These are phyloP conservation scores for Ustilago curta DNA, from an alignment of 1,284 basidiomycete species.

Conservation along the genomic window DNA sequence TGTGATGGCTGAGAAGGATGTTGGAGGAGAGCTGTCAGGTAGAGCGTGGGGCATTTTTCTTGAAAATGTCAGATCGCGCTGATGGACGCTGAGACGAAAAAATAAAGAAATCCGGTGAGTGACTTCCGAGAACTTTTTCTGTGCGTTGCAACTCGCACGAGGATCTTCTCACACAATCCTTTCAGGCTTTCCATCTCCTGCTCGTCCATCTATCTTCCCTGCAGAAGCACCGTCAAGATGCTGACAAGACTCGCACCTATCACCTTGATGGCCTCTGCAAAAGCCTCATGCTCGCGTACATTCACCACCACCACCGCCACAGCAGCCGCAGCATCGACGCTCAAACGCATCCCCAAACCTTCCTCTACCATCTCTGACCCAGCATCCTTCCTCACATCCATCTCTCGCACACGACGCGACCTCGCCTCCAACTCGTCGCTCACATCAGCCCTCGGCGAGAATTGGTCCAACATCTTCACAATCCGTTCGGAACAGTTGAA, in stretches of 20 bases:
- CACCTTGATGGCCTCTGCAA: slow-evolving; percentile 8
- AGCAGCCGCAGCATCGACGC: slow-evolving; percentile 7
- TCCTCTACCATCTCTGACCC: slow-evolving; percentile 18
- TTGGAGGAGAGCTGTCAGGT: slow-evolving; percentile 2
- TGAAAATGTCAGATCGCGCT: background rate
- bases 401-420: slow-evolving; percentile 79
- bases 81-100: background rate
- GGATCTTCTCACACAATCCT: slow-evolving; percentile 13
- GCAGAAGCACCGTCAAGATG: slow-evolving; percentile 10
- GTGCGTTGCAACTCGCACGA: slow-evolving; percentile 11
- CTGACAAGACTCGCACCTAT: slow-evolving; percentile 14
- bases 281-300: slow-evolving; percentile 18
- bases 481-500: slow-evolving; percentile 75
- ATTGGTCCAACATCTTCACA: slow-evolving; percentile 79
- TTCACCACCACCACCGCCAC: slow-evolving; percentile 24
- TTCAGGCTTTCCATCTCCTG: background rate
- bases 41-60: background rate
- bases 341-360: slow-evolving; percentile 24
- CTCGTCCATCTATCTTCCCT: background rate
- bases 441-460: slow-evolving; percentile 69
- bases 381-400: slow-evolving; percentile 76
- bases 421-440: slow-evolving; percentile 68
- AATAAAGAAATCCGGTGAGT: slow-evolving; percentile 7
- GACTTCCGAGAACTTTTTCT: slow-evolving; percentile 41
- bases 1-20: background rate